These are phyloP conservation scores for Talaromyces islandicus DNA, from an alignment of 2,329 filamentous ascomycete genomes.

Conservation along the genomic window DNA sequence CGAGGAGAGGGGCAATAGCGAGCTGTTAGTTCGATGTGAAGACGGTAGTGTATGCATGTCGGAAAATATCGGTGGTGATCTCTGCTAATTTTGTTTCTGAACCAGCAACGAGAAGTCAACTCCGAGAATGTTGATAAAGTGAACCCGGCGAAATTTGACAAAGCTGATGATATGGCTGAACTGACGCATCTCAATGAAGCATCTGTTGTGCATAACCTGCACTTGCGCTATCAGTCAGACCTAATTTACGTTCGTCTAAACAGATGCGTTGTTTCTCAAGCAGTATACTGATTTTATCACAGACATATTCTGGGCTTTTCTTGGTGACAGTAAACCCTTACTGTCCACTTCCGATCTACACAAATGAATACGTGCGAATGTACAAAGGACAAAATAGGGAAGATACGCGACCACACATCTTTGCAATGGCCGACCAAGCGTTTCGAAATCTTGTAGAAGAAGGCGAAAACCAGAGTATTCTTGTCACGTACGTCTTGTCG, in stretches of 20 bases:
- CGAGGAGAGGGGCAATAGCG: constrained; percentile 65
- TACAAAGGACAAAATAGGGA: constrained; percentile 88
- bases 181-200: constrained; percentile 96
- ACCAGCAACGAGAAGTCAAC: constrained; percentile 77
- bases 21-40: constrained; percentile 83
- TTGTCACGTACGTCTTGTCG: constrained; percentile 65
- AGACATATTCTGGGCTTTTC: constrained; percentile 96
- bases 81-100: constrained; percentile 14
- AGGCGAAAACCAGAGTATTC: constrained; percentile 91
- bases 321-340: constrained; percentile 97
- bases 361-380: constrained; percentile 95
- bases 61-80: not conserved
- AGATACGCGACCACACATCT: constrained; percentile 95
- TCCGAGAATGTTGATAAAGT: constrained; percentile 92
- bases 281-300: not conserved
- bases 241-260: constrained; percentile 66
- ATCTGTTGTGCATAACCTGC: constrained; percentile 94
- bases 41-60: constrained; percentile 69
- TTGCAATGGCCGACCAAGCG: constrained; percentile 93
- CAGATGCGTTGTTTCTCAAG: not conserved
- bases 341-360: constrained; percentile 89
- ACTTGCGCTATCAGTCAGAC: constrained; percentile 91
- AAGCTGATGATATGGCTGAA: constrained; percentile 98
- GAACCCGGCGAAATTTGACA: constrained; percentile 99
- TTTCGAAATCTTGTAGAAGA: constrained; percentile 95